Conservation (phyloP, 2,329 filamentous ascomycete genomes). For the Neofusicoccum cordaticola region DNA sequence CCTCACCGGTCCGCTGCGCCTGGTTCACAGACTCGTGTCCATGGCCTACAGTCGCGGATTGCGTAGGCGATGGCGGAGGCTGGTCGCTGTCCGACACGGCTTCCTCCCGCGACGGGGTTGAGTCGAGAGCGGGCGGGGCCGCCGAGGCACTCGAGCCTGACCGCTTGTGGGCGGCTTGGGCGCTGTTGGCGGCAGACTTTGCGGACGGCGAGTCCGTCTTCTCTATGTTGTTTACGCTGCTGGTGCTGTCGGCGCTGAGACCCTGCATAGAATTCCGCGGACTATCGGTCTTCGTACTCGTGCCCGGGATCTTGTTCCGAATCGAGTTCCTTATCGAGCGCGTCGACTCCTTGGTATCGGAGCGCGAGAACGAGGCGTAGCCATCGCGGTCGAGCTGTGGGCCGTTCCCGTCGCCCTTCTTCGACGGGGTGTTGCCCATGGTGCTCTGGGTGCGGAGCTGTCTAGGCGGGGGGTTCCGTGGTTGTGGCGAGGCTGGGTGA, state of each 20-base stretch:
- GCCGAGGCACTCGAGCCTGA: slow-evolving; percentile 35
- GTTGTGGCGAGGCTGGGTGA: neutral
- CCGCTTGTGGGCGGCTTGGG: slow-evolving; percentile 32
- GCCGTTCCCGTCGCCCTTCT: slow-evolving; percentile 47
- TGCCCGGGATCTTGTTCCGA: slow-evolving; percentile 82
- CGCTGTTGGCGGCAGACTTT: slow-evolving; percentile 67
- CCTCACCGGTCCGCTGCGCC: slow-evolving; percentile 82
- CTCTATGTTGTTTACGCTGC: slow-evolving; percentile 53
- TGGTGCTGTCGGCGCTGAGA: slow-evolving; percentile 51
- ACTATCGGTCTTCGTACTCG: slow-evolving; percentile 67
- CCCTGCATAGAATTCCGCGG: slow-evolving; percentile 70
- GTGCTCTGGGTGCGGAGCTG: slow-evolving; percentile 21
- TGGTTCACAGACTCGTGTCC: slow-evolving; percentile 76
- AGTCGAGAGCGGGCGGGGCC: slow-evolving; percentile 21
- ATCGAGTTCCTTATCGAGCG: slow-evolving; percentile 79
- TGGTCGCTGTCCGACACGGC: slow-evolving; percentile 34
- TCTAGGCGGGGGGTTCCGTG: neutral
- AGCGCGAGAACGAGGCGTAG: slow-evolving; percentile 87
- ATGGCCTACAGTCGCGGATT: slow-evolving; percentile 68
- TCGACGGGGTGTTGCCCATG: slow-evolving; percentile 78
- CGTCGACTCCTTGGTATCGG: slow-evolving; percentile 88
- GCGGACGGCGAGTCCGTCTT: slow-evolving; percentile 13
- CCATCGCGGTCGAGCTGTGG: slow-evolving; percentile 66
- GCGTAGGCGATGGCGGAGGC: slow-evolving; percentile 80
- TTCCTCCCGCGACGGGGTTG: slow-evolving; percentile 42